Percentiles rank a stretch among this genome's conserved stretches.
These are phyloP conservation scores for Botrytis deweyae DNA, from an alignment of 2,329 filamentous ascomycete genomes.

Conservation along the genomic window DNA sequence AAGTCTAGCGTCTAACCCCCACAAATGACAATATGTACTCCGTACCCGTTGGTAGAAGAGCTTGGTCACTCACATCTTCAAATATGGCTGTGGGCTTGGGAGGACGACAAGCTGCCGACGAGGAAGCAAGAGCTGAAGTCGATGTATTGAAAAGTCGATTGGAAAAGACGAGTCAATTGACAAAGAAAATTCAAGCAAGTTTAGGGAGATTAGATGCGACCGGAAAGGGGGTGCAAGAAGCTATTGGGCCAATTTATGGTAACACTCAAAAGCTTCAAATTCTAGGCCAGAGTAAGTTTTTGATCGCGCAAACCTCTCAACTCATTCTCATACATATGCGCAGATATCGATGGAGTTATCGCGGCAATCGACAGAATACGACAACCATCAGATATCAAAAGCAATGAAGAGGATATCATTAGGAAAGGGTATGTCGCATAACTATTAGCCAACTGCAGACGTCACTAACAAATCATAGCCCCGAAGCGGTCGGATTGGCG, in stretches of 20 bases:
- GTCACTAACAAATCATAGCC: constrained; percentile 46
- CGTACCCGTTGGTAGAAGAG: constrained; percentile 24
- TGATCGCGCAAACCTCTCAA: neutral
- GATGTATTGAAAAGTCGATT: constrained; percentile 71
- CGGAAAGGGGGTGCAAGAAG: constrained; percentile 86
- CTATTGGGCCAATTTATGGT: constrained; percentile 86
- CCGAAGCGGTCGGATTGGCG: constrained; percentile 74
- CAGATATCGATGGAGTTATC: constrained; percentile 83
- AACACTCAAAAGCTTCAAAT: constrained; percentile 88
- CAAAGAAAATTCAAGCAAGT: constrained; percentile 92
- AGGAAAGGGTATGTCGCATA: constrained; percentile 57
- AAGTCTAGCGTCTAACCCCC: neutral
- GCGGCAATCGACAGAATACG: constrained; percentile 84
- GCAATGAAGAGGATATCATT: constrained; percentile 88
- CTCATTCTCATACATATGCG: neutral
- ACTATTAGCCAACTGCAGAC: neutral
- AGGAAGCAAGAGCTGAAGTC: constrained; percentile 68
- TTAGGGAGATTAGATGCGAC: constrained; percentile 80
- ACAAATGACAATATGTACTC: constrained; percentile 7
- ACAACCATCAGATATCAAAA: constrained; percentile 89
- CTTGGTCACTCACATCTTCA: constrained; percentile 32
- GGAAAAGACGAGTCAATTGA: constrained; percentile 89
- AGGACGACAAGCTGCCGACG: constrained; percentile 47
- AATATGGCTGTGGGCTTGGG: constrained; percentile 37
- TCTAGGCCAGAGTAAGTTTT: constrained; percentile 69